A percentile compares a stretch with the other conserved stretches of the same genome.
Conservation (phyloP, 805 yeast species). For the Starmerella sp. region DNA sequence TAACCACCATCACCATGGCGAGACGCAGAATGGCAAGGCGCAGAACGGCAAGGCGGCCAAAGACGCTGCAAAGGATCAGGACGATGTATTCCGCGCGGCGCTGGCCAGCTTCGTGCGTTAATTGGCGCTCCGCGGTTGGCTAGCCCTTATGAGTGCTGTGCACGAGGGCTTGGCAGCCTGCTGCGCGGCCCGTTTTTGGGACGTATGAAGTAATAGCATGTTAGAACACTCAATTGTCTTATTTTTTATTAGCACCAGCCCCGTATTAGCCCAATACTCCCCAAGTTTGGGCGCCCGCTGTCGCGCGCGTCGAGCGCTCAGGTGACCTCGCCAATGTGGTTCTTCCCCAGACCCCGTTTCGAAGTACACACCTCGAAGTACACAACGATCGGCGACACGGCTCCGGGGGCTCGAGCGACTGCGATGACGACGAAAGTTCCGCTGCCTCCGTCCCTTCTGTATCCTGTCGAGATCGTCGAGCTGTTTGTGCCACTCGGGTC, state of each 20-base stretch:
- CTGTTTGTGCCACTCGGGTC: constrained; percentile 39
- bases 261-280: no score
- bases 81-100: constrained; percentile 4
- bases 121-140: background rate
- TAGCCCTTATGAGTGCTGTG: background rate
- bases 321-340: background rate
- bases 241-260: no score
- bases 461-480: constrained; percentile 53
- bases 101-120: background rate
- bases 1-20: background rate
- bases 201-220: background rate
- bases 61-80: background rate
- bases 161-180: no score
- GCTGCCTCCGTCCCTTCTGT: constrained; percentile 53
- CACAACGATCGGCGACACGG: background rate
- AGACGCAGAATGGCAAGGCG: background rate
- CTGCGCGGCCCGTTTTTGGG: background rate
- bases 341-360: constrained; percentile 2
- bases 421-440: constrained; percentile 19
- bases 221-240: background rate
- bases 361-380: background rate
- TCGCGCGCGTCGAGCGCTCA: background rate
- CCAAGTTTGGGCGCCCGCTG: no score
- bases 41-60: background rate
- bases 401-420: background rate